Percentiles rank a stretch among this genome's conserved stretches.
Evolutionary conservation across 2,329 filamentous ascomycete species (phyloP).

Genomic region (Claviceps pazoutovae): DNA sequence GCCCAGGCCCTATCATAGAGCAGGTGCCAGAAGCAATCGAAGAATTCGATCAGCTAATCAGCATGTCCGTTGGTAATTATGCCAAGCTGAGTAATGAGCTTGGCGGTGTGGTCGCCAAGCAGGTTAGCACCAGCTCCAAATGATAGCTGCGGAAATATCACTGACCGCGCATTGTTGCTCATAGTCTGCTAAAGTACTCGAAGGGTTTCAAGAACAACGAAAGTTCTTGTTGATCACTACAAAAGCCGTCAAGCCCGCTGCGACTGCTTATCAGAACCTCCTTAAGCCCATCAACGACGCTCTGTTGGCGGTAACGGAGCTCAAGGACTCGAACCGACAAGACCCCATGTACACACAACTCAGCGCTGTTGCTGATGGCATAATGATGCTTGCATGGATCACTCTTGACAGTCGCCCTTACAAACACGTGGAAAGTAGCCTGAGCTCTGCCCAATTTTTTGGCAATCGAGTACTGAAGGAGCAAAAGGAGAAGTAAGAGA

Average conservation of each 20-base stretch:
- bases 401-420: conserved; percentile 69
- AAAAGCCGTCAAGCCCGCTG: conserved; percentile 83
- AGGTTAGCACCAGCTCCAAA: conserved; percentile 37
- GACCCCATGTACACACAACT: conserved; percentile 68
- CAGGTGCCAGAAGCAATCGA: conserved; percentile 64
- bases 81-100: conserved; percentile 64
- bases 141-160: conserved; percentile 55
- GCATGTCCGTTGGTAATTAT: conserved; percentile 61
- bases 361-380: conserved; percentile 77
- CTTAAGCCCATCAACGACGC: conserved; percentile 78
- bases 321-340: conserved; percentile 69
- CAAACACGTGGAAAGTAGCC: conserved; percentile 71
- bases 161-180: not conserved
- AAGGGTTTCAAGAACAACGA: conserved; percentile 70
- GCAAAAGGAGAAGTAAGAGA: conserved; percentile 53
- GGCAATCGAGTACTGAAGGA: conserved; percentile 90
- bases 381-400: conserved; percentile 83
- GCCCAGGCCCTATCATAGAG: conserved; percentile 25
- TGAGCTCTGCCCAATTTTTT: conserved; percentile 80
- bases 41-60: conserved; percentile 73
- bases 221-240: conserved; percentile 79
- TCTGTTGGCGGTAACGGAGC: conserved; percentile 62
- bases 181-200: conserved; percentile 37
- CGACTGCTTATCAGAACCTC: conserved; percentile 55
- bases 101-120: conserved; percentile 64